phyloP scores from a whole-genome alignment of 495 filamentous ascomycete species.

The Aspergillus wentii region DNA sequence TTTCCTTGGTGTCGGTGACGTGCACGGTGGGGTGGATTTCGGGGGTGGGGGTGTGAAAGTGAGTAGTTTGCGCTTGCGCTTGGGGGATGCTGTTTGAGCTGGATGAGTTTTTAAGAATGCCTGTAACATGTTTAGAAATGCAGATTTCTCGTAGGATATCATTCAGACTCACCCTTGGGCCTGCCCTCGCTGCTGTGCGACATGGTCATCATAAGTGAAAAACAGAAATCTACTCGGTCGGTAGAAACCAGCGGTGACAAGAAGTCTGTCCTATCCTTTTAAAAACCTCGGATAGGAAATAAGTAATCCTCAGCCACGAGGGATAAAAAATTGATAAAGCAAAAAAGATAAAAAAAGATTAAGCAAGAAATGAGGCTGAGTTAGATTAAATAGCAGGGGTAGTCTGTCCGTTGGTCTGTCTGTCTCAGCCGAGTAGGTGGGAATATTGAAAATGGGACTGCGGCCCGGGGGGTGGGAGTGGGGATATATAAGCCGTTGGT shows the following conservation, averaged over 20 bases:
- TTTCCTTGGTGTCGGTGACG: conserved; percentile 60
- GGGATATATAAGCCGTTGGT: no score
- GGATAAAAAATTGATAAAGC: background rate
- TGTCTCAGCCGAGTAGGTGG: no score
- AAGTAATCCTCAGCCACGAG: conserved; percentile 1
- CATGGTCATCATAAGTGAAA: conserved; percentile 13
- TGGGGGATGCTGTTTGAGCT: conserved; percentile 45
- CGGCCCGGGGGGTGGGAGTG: no score
- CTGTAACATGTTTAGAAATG: conserved; percentile 35
- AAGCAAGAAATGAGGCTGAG: background rate
- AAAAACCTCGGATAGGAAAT: no score
- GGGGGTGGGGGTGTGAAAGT: conserved; percentile 14
- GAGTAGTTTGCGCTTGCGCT: conserved; percentile 3
- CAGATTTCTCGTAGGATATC: conserved; percentile 4
- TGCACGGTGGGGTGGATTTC: conserved; percentile 25
- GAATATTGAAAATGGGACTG: no score
- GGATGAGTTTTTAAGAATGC: conserved; percentile 91
- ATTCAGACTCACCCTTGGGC: conserved; percentile 65
- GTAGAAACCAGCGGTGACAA: no score
- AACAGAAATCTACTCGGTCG: conserved; percentile 1
- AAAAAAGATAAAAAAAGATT: conserved; percentile 3
- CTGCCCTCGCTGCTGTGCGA: conserved; percentile 43
- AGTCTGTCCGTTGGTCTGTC: no score
- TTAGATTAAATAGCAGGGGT: conserved; percentile 4
- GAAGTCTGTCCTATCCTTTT: no score